Base-by-base conservation (phyloP, 495 filamentous ascomycete genomes). In the Neurospora sp. region DNA sequence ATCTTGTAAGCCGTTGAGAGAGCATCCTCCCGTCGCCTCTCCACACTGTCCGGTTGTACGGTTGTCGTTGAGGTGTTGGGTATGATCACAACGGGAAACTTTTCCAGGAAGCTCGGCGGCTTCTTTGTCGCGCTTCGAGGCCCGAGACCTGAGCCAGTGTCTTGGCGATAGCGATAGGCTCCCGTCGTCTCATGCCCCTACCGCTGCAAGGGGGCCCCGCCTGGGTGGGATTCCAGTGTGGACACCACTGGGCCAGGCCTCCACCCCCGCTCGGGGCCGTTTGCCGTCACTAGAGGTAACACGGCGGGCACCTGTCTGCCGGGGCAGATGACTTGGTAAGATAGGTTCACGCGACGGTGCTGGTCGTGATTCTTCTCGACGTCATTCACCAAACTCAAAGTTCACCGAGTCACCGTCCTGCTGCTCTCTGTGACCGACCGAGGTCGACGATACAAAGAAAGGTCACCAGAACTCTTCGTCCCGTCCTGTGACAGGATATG, bases 1-100 rank as follows among this genome's bases (percentile, higher is more conserved):
- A 71, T 73, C 78, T 61, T 69, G 73, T 27, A 18, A 40, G 71
- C 37, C 79, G 75, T 70, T 72, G 74, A 48, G 76, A 61, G 59
- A 76, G 74, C 79, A 81, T 78, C 75, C 72, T 73, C 73, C 70
- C 73, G 44, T 74, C 53, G 27, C 53, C 53, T 65, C 53, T 65
- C 53, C 53, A 61, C 48, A 69, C 53, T 70, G 27, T 69, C 31
- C 22, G 61, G 37, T 35, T 72, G 18, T 27, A 65, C 38, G 37
- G 68, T 65, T 6, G 40, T 70, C 3, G 69, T 38, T 65, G 69
- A 72, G 45, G 38, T 40, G 59, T 71, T 37, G n/a, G 61, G 35
- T 68, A 35, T 44, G 9, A 61, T 37, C 16, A 9, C 22, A 5
- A 7, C 42, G 27, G 40, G 48, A 73, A 73, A 71, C 70, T 76